Evolutionary conservation across 2,329 filamentous ascomycete species (phyloP).

Genomic region (Ceratocystis variospora): DNA sequence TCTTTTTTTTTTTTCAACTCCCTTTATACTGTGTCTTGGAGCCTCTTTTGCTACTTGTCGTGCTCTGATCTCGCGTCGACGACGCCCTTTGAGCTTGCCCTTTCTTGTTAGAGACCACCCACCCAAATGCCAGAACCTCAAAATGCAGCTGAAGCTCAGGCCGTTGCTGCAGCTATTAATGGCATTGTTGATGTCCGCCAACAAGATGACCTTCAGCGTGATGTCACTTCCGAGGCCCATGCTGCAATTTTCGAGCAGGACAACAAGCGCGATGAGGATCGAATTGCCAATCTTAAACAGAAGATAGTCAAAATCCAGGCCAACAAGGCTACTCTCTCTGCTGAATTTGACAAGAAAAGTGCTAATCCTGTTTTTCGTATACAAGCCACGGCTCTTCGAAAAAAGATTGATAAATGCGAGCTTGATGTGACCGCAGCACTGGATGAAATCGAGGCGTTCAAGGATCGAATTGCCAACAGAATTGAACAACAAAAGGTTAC

Average conservation of each 20-base stretch:
- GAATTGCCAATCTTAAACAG: conserved; percentile 45
- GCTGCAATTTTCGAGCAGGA: conserved; percentile 46
- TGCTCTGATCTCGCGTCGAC: too few species aligned
- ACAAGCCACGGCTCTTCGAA: conserved; percentile 38
- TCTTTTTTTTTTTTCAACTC: background rate
- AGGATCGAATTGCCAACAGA: conserved; percentile 59
- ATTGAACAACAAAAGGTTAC: conserved; percentile 36
- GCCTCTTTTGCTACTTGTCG: background rate
- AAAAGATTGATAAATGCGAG: conserved; percentile 46
- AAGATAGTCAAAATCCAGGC: conserved; percentile 50
- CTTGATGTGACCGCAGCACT: conserved; percentile 50
- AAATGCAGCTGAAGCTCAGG: conserved; percentile 12
- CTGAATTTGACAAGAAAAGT: conserved; percentile 34
- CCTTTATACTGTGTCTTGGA: background rate
- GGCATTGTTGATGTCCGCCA: conserved; percentile 44
- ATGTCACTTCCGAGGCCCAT: conserved; percentile 56
- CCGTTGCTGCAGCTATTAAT: conserved; percentile 28
- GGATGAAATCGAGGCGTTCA: conserved; percentile 66
- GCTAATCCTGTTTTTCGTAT: conserved; percentile 23
- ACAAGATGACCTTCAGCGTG: conserved; percentile 80
- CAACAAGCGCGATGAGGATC: conserved; percentile 47
- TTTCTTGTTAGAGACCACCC: background rate
- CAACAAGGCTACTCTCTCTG: conserved; percentile 30
- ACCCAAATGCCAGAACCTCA: background rate
- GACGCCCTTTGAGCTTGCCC: too few species aligned